These are phyloP conservation scores for Escallonia rubra DNA, from an alignment of 129 eudicot species.

Conservation along the genomic window DNA sequence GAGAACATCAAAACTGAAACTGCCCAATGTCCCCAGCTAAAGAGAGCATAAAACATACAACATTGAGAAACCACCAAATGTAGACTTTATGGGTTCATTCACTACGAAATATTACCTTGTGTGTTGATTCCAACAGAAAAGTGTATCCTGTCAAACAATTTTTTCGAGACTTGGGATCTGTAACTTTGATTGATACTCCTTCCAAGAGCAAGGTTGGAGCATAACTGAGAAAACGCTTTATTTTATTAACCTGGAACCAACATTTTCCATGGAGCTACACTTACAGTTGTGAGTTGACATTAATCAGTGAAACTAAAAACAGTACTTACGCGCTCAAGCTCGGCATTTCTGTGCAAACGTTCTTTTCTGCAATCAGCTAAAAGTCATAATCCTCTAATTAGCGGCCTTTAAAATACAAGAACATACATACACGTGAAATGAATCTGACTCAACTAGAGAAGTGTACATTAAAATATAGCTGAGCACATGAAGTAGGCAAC, in stretches of 20 bases:
- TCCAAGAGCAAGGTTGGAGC: constrained; percentile 56
- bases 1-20: too few relatives aligned
- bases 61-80: not conserved
- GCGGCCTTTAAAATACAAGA: not conserved
- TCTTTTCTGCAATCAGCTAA: constrained; percentile 62
- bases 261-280: not conserved
- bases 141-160: constrained; percentile 73
- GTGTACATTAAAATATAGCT: too few relatives aligned
- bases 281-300: not conserved
- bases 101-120: constrained; percentile 40
- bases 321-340: constrained; percentile 59
- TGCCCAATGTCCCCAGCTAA: not conserved
- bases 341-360: constrained; percentile 66
- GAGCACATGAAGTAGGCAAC: too few relatives aligned
- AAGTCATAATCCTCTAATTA: constrained; percentile 20
- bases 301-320: constrained; percentile 8
- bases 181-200: constrained; percentile 51
- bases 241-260: constrained; percentile 9
- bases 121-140: constrained; percentile 61
- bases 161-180: constrained; percentile 68
- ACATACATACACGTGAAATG: not conserved
- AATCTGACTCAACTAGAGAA: too few relatives aligned
- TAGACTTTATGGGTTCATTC: not conserved
- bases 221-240: constrained; percentile 39
- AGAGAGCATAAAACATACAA: not conserved